Percentiles rank a stretch among this genome's conserved stretches.
Conservation (phyloP, 2,329 filamentous ascomycete genomes). For the Fonsecaea multimorphosa region DNA sequence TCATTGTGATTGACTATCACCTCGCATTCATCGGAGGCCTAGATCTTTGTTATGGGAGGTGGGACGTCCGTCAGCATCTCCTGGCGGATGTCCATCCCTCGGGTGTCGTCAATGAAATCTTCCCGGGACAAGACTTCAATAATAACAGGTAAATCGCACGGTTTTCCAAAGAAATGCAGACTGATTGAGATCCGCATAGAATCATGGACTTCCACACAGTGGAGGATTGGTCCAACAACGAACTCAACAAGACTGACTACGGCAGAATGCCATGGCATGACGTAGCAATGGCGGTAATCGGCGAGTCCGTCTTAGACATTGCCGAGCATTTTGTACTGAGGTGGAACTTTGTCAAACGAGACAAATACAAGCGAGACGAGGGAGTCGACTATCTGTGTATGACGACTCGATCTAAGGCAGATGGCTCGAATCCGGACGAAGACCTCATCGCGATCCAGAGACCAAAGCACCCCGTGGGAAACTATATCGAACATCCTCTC, state of each 20-base stretch:
- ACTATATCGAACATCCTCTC: conserved; percentile 82
- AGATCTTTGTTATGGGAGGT: conserved; percentile 93
- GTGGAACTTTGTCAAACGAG: conserved; percentile 96
- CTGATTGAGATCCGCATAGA: conserved; percentile 45
- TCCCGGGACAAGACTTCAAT: conserved; percentile 96
- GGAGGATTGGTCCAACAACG: conserved; percentile 89
- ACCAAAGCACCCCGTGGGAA: conserved; percentile 85
- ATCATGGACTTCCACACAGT: conserved; percentile 96
- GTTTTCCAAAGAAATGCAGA: neutral
- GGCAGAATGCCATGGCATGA: conserved; percentile 99
- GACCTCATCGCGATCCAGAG: conserved; percentile 87
- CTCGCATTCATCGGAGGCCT: conserved; percentile 92
- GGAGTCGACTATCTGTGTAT: conserved; percentile 85
- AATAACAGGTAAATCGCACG: conserved; percentile 68
- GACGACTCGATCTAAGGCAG: conserved; percentile 72
- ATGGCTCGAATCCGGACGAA: conserved; percentile 62
- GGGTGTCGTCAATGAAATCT: conserved; percentile 81
- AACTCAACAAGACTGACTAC: conserved; percentile 86
- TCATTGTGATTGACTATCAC: conserved; percentile 90
- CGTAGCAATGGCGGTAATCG: conserved; percentile 87
- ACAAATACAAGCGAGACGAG: conserved; percentile 93
- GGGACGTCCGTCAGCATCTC: conserved; percentile 85
- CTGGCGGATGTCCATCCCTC: conserved; percentile 87
- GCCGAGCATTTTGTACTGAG: conserved; percentile 92
- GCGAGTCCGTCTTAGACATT: conserved; percentile 89